Evolutionary conservation across 2,329 filamentous ascomycete genomes (phyloP).

Genomic region (Paramyrothecium roridum): DNA sequence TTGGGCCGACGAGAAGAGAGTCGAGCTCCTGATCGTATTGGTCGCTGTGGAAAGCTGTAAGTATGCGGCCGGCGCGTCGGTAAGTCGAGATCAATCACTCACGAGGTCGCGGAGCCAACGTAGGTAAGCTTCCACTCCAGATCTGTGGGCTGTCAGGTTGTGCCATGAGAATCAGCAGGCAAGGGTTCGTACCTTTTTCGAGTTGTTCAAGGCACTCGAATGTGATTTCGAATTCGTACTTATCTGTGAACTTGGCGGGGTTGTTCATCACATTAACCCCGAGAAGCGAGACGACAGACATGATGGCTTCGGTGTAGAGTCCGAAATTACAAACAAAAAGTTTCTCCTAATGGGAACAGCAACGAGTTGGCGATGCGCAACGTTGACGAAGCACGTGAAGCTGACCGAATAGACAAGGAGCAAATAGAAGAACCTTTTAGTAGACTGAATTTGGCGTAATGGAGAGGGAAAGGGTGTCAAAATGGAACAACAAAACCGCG

Average conservation of each 20-base stretch:
- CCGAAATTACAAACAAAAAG: too few relatives aligned
- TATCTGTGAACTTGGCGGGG: constrained; percentile 86
- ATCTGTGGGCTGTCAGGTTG: constrained; percentile 52
- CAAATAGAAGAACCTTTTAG: too few relatives aligned
- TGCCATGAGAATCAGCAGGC: neutral
- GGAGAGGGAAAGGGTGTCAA: too few relatives aligned
- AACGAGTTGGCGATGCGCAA: too few relatives aligned
- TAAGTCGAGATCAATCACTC: constrained; percentile 32
- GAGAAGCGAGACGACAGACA: constrained; percentile 95
- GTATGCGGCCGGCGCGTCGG: constrained; percentile 10
- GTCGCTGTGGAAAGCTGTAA: constrained; percentile 53
- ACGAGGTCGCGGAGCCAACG: constrained; percentile 97
- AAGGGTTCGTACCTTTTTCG: constrained; percentile 68
- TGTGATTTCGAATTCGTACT: constrained; percentile 97
- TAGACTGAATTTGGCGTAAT: too few relatives aligned
- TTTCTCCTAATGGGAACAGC: too few relatives aligned
- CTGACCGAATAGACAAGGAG: too few relatives aligned
- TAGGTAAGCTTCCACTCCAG: constrained; percentile 99
- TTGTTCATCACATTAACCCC: constrained; percentile 97
- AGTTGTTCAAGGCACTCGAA: constrained; percentile 96
- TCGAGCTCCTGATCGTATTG: constrained; percentile 99
- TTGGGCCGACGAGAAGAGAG: constrained; percentile 92
- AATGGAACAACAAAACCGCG: too few relatives aligned
- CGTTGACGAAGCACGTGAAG: too few relatives aligned
- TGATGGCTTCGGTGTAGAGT: constrained; percentile 32